Evolutionary conservation across 495 filamentous ascomycete species (phyloP), one percentile per base, ranked within the genome.

Genomic region (Penicillium paradoxum): DNA sequence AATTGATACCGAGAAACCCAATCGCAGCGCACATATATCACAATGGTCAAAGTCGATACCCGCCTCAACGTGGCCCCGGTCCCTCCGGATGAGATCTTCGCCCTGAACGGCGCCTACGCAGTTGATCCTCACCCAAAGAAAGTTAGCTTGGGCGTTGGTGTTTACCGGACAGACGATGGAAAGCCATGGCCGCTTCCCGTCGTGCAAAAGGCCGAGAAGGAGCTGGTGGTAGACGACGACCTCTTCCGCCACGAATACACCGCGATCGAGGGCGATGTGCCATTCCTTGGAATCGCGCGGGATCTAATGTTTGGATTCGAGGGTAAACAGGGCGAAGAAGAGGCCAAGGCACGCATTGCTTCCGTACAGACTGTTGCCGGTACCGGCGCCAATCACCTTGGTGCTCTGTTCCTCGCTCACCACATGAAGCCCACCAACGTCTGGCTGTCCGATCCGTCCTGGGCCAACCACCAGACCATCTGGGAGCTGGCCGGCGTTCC

Each of bases 341-440:
- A 65, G 32, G 62, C 59, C 34, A 73, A 74, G 56, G 64, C 60
- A 39, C 69, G 73, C 43, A 72, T 74, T 52, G 64, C 67, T 30
- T 68, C 70, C 22, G 73, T 76, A 18, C 88, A 92, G 68, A 90
- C 90, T 56, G 88, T 97, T 71, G 95, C 91, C 47, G 91, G 91
- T 53, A 97, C 91, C 33, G 91, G 91, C 53, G 89, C 91, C 34
- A 84, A 95, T 47, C 91, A 96, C 60, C 73, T 96, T 6, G 91
- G 91, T 49, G 89, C 86, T 51, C 79, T 90, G 53, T 96, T 97
- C 78, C 83, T 97, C 47, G 76, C 85, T 45, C 58, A 64, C 38
- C 71, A 73, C 60, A 69, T 74, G 68, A 75, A 74, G 51, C 74
- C 73, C 17, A 64, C 65, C 45, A 65, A 56, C 36, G 74, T 78